A percentile compares a stretch with the other conserved stretches of the same genome.
Conservation (phyloP, 139 green algal genomes). For the Dunaliella sp. region DNA sequence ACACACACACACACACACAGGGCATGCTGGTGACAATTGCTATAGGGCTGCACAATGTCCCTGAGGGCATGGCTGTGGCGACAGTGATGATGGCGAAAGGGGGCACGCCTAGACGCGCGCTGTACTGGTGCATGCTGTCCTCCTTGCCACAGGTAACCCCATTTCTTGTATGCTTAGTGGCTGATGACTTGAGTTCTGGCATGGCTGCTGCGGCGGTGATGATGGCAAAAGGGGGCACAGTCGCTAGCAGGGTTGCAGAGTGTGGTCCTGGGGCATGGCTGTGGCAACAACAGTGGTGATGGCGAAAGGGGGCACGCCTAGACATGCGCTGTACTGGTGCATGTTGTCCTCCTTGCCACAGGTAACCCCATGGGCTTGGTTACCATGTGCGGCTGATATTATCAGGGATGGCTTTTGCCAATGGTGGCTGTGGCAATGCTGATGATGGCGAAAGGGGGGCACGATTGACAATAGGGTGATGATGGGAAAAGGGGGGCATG, state of each 20-base stretch:
- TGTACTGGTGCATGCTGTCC: slow-evolving; percentile 82
- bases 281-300: neutral
- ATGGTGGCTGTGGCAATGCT: no score
- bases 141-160: slow-evolving; percentile 84
- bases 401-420: no score
- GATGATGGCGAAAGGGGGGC: no score
- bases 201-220: no score
- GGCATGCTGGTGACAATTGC: slow-evolving; percentile 91
- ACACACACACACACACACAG: no score
- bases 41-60: slow-evolving; percentile 92
- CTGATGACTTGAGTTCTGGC: no score
- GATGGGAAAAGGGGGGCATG: no score
- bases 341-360: neutral
- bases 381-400: no score
- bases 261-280: neutral
- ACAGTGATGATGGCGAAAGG: slow-evolving; percentile 89
- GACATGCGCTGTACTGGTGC: neutral
- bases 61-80: slow-evolving; percentile 92
- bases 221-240: neutral
- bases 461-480: no score
- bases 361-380: no score
- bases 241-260: no score
- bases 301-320: neutral
- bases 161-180: no score
- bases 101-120: slow-evolving; percentile 55